These are phyloP conservation scores for Elsinoe perseae DNA, from an alignment of 2,329 filamentous ascomycete species.

Conservation along the genomic window DNA sequence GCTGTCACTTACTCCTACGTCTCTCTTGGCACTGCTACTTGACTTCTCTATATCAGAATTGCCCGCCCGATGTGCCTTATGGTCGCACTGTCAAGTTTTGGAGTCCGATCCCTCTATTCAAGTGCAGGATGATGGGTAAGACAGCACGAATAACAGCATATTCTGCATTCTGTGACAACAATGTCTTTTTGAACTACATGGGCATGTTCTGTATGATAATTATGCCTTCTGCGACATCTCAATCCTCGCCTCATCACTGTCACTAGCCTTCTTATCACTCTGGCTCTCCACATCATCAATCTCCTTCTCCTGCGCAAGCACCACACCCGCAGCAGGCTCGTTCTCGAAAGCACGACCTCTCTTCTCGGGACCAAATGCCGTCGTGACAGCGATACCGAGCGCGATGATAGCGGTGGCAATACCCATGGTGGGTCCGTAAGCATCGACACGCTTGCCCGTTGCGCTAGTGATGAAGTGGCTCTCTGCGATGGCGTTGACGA, in stretches of 20 bases:
- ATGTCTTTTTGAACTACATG: no score
- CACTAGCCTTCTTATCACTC: background rate
- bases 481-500: slow-evolving; percentile 68
- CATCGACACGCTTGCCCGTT: slow-evolving; percentile 53
- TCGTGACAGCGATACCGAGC: slow-evolving; percentile 58
- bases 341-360: slow-evolving; percentile 62
- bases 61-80: no score
- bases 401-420: slow-evolving; percentile 71
- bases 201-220: no score
- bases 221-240: background rate
- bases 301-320: slow-evolving; percentile 17
- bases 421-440: slow-evolving; percentile 69
- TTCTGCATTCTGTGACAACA: no score
- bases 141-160: no score
- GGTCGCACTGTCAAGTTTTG: no score
- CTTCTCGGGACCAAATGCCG: slow-evolving; percentile 66
- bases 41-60: no score
- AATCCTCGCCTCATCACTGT: slow-evolving; percentile 5
- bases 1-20: no score
- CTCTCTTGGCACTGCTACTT: no score
- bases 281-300: slow-evolving; percentile 19
- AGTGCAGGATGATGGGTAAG: no score
- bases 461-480: slow-evolving; percentile 47
- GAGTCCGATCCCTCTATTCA: no score
- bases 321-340: slow-evolving; percentile 42